Conservation (phyloP, 2,329 filamentous ascomycete genomes). For the Beauveria pseudobassiana region DNA sequence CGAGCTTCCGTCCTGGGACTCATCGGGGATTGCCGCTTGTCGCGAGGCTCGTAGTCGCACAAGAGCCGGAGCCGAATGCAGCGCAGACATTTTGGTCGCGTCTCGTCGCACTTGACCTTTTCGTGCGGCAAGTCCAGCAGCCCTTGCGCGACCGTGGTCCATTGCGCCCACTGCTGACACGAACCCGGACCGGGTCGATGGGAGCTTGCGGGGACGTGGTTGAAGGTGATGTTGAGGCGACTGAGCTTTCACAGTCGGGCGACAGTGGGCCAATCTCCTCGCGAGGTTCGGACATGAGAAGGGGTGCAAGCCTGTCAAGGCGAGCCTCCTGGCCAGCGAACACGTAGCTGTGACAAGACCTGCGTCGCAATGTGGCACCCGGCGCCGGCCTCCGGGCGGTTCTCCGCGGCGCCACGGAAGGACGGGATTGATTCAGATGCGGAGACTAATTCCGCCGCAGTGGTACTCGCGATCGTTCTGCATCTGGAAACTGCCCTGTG, state of each 20-base stretch:
- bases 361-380: background rate
- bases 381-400: background rate
- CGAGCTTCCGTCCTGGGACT: background rate
- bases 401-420: background rate
- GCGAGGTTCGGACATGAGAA: background rate
- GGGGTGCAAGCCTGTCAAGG: background rate
- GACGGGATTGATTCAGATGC: background rate
- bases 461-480: background rate
- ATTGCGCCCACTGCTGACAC: conserved; percentile 4
- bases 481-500: background rate
- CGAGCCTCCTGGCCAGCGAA: background rate
- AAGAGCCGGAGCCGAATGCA: conserved; percentile 21
- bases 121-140: conserved; percentile 24
- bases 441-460: background rate
- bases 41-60: conserved; percentile 23
- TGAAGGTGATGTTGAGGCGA: background rate
- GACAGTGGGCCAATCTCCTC: background rate
- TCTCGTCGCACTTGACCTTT: conserved; percentile 28
- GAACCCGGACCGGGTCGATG: background rate
- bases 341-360: background rate
- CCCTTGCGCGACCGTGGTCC: conserved; percentile 17
- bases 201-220: background rate
- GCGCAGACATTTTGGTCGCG: conserved; percentile 20
- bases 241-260: background rate
- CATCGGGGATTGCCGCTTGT: background rate